Evolutionary conservation across 768 basidiomycete genomes (phyloP), one percentile per base, ranked within the genome.

Genomic region (Xerocomus brunneocitrinus): DNA sequence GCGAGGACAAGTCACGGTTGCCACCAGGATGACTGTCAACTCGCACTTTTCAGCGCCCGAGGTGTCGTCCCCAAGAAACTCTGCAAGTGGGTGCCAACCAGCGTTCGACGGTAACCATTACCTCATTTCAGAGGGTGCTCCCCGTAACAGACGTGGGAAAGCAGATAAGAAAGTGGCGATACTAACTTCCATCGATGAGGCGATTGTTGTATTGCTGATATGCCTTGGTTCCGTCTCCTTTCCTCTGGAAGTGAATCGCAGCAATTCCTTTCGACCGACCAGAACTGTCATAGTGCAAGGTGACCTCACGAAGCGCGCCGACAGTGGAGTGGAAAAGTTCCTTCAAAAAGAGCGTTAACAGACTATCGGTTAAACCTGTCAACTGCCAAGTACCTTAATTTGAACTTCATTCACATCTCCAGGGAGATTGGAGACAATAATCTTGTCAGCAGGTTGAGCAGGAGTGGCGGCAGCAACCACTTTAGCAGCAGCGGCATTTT

Each of bases 171-270:
- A 69, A 70, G 63, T 68, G 79, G 75, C 76, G 83, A 80, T 89
- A 98, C 97, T 93, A 89, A 99, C 97, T 97, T 79, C 94, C 93
- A 87, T 99, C 97, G 84, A 99, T 95, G 76, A 98, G 89, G 70
- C 97, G 88, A 76, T 91, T 91, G 82, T 99, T 92, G 79, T 98
- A 99, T 60, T 91, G 83, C 63, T 88, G 80, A 72, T 85, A 94
- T 3, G 97, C 97, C 79, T 87, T 91, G 68, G 84, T 84, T 54
- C 87, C 97, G 65, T 95, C 92, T 54, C 93, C 95, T 65, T 85
- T 87, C 64, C 80, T 82, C 62, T 78, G 76, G 79, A 98, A 98
- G 62, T 83, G 77, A 53, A 99, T 87, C 13, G 87, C 81, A 34
- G 95, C 95, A 56, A 86, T 78, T 53, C 97, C 97, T 68, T 94